Evolutionary conservation across 2,329 filamentous ascomycete genomes (phyloP).

Genomic region (Phyllosticta citrichinensis): DNA sequence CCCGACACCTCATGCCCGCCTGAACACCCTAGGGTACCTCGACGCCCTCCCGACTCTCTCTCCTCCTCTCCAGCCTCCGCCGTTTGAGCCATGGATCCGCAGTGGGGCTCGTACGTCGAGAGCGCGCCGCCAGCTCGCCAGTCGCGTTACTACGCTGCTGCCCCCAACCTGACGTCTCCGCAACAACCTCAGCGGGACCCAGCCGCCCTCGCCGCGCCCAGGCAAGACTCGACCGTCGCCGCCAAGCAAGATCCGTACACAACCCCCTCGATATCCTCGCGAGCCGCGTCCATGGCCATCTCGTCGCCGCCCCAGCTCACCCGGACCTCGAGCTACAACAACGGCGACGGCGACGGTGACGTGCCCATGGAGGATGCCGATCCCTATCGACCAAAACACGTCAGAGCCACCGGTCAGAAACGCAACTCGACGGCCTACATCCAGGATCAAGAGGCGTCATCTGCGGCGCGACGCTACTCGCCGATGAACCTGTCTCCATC

Average conservation of each 20-base stretch:
- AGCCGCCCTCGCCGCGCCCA: slow-evolving; percentile 20
- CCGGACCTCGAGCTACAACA: slow-evolving; percentile 25
- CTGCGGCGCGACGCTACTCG: slow-evolving; percentile 84
- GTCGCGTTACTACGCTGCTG: slow-evolving; percentile 21
- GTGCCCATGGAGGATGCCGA: slow-evolving; percentile 77
- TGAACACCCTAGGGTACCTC: slow-evolving; percentile 1
- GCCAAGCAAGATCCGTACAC: slow-evolving; percentile 26
- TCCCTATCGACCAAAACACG: slow-evolving; percentile 76
- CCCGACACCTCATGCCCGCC: slow-evolving; percentile 6
- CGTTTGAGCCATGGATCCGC: slow-evolving; percentile 10
- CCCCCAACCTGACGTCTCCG: slow-evolving; percentile 22
- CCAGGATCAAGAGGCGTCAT: slow-evolving; percentile 59
- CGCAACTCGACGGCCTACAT: slow-evolving; percentile 65
- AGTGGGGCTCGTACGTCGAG: slow-evolving; percentile 11
- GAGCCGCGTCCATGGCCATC: slow-evolving; percentile 27
- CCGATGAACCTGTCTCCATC: slow-evolving; percentile 89
- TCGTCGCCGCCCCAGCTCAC: slow-evolving; percentile 23
- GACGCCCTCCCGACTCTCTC: slow-evolving; percentile 6
- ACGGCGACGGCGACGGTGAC: slow-evolving; percentile 34
- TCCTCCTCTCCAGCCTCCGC: slow-evolving; percentile 4
- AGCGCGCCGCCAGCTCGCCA: slow-evolving; percentile 14
- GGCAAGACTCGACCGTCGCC: not conserved
- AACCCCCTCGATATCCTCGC: slow-evolving; percentile 24
- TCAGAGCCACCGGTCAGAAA: slow-evolving; percentile 64
- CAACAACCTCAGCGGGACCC: slow-evolving; percentile 23